A percentile compares a stretch with the other conserved stretches of the same genome.
Conservation (phyloP, 2,329 filamentous ascomycete species). For the Epichloe coenophiala region DNA sequence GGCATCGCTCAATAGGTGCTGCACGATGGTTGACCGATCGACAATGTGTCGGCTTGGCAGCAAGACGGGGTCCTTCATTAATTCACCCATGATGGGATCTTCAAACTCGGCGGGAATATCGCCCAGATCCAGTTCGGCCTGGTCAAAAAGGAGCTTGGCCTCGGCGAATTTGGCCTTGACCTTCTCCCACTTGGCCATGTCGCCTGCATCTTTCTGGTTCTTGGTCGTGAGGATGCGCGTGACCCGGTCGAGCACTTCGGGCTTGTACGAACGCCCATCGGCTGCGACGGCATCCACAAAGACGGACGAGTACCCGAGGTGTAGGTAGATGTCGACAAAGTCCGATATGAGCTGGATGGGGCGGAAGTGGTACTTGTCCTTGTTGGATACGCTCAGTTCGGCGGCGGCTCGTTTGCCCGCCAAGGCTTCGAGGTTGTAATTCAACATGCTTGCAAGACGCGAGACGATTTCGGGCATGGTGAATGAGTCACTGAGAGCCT, state of each 20-base stretch:
- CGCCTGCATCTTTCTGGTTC: constrained; percentile 58
- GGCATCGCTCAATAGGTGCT: constrained; percentile 47
- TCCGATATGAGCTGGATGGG: constrained; percentile 75
- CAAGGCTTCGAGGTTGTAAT: constrained; percentile 90
- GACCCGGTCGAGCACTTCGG: constrained; percentile 66
- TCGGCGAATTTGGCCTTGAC: constrained; percentile 54
- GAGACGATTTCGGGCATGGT: constrained; percentile 96
- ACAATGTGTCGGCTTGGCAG: constrained; percentile 54
- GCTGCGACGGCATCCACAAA: constrained; percentile 82
- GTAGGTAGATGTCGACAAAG: constrained; percentile 83
- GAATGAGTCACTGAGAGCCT: constrained; percentile 75
- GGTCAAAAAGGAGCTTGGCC: constrained; percentile 65
- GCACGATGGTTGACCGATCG: constrained; percentile 47
- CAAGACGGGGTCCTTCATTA: constrained; percentile 94
- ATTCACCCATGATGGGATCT: constrained; percentile 76
- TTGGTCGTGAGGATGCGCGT: constrained; percentile 55
- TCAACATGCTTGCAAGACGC: constrained; percentile 87
- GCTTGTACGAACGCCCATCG: constrained; percentile 89
- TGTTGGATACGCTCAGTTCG: constrained; percentile 72
- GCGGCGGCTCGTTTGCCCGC: constrained; percentile 67
- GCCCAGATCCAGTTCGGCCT: constrained; percentile 81
- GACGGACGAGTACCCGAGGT: constrained; percentile 56
- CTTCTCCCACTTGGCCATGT: constrained; percentile 56
- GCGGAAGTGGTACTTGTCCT: constrained; percentile 80
- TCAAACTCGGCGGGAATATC: constrained; percentile 87